Base-by-base conservation (phyloP, 73 alveolate genomes). In the Stentor roeselii region DNA sequence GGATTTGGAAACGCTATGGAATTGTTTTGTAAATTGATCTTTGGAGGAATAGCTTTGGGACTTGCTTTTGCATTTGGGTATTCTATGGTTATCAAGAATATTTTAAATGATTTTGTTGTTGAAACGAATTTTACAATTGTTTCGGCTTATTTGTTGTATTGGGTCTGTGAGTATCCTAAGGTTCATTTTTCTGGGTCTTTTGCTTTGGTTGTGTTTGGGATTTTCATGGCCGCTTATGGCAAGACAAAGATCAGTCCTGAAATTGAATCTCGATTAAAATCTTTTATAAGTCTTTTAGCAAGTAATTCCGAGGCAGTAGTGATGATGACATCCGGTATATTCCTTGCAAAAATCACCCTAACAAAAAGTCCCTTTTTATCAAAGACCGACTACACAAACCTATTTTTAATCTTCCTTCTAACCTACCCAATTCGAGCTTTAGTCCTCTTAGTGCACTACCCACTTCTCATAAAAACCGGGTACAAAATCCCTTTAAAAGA, bases 31-130 rank as follows among this genome's bases (percentile, higher is more conserved):
- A 67, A 40, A 32, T 2, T 67, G 37, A 67, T 40, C 14, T 67
- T 67, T 30, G 80, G 80, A 30, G 80, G 80, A 34, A 67, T 67
- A 67, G 34, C 34, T 67, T 30, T 67, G 14, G 80, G 80, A 32
- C 80, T 67, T 1, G 1, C 34, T 30, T 67, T 67, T 67, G n/a
- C 80, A 67, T 15, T 67, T 1, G 27, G n/a, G 1, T 27, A 27
- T 36, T 21, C 80, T 21, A 21, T 21, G 37, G 37, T 40, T 21
- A 34, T 67, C 2, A 67, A 67, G 41, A 67, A 34, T 27, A 21
- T 67, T 27, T n/a, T 67, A 27, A 67, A 67, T 67, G 80, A 67
- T 67, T 21, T 21, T 15, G 50, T 30, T 0, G 27, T 21, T 67
- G 80, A 67, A 34, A 67, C 80, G 14, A 67, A n/a, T 1, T 67